Conservation (phyloP, 2,329 filamentous ascomycete genomes). For the Monosporascus sp. region DNA sequence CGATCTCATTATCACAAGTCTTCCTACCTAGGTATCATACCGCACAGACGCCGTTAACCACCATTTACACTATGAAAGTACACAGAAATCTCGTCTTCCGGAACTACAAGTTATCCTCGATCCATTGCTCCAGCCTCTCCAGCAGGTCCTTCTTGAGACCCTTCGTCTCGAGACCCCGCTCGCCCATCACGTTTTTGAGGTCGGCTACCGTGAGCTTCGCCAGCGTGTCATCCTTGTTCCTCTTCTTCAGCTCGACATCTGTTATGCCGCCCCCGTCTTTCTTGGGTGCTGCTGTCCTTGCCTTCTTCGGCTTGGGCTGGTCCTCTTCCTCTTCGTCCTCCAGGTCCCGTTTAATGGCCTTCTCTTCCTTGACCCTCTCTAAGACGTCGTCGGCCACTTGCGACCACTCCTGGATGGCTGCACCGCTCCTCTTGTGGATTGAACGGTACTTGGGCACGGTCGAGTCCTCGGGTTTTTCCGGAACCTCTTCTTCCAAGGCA, state of each 20-base stretch:
- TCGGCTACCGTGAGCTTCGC: constrained; percentile 51
- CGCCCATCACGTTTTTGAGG: constrained; percentile 44
- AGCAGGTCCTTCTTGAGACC: constrained; percentile 52
- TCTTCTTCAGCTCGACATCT: constrained; percentile 42
- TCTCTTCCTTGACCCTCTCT: constrained; percentile 29
- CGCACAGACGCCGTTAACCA: no score
- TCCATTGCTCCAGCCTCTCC: constrained; percentile 53
- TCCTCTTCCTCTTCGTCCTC: constrained; percentile 37
- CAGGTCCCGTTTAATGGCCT: constrained; percentile 48
- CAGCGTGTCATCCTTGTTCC: constrained; percentile 41
- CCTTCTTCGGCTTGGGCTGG: constrained; percentile 41
- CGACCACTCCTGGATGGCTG: constrained; percentile 74
- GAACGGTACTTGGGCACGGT: constrained; percentile 81
- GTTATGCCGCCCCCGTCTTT: constrained; percentile 30
- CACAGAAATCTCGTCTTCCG: background rate
- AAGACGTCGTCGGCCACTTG: constrained; percentile 58
- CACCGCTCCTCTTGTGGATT: constrained; percentile 83
- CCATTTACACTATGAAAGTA: no score
- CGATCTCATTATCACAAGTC: no score
- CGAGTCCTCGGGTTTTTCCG: constrained; percentile 67
- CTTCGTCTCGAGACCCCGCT: constrained; percentile 42
- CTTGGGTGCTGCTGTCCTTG: constrained; percentile 30
- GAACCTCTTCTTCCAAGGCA: constrained; percentile 86
- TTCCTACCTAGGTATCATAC: background rate
- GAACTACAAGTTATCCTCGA: constrained; percentile 38